These are phyloP conservation scores for Suillus paluster DNA, from an alignment of 768 basidiomycete genomes.

Conservation along the genomic window DNA sequence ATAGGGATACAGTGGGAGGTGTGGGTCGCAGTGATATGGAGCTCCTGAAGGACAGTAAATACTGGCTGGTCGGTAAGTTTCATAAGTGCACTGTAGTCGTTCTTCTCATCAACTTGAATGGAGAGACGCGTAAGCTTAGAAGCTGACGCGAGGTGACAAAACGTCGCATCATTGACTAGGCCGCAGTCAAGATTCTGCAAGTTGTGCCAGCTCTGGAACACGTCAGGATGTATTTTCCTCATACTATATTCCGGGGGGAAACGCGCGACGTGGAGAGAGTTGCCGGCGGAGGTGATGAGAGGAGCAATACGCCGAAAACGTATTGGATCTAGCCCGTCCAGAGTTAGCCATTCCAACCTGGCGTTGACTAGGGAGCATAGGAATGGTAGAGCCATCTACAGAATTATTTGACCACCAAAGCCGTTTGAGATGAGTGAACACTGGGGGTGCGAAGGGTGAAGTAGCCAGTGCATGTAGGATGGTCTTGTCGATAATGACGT, in stretches of 20 bases:
- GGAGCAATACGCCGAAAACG: neutral
- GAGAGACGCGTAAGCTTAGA: constrained; percentile 1
- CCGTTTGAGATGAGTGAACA: constrained; percentile 6
- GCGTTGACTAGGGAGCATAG: neutral
- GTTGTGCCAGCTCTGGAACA: constrained; percentile 1
- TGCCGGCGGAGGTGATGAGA: neutral
- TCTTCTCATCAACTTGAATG: neutral
- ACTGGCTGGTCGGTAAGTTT: neutral
- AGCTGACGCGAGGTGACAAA: constrained; percentile 5
- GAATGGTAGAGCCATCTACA: constrained; percentile 6
- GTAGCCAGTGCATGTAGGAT: neutral
- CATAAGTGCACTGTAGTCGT: neutral
- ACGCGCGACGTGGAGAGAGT: neutral
- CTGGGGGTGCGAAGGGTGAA: neutral
- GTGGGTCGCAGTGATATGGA: neutral
- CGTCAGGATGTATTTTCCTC: constrained; percentile 4
- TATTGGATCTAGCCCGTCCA: neutral
- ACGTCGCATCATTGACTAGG: neutral
- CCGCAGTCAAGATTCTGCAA: constrained; percentile 6
- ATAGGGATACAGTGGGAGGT: neutral
- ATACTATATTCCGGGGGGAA: constrained; percentile 1
- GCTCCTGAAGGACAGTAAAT: neutral
- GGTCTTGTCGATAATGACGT: neutral
- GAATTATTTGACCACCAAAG: constrained; percentile 6
- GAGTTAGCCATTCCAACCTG: constrained; percentile 1